Percentiles rank a stretch among this genome's conserved stretches.
phyloP scores from a whole-genome alignment of 106 monocot species.

The Phalaenopsis equestris region DNA sequence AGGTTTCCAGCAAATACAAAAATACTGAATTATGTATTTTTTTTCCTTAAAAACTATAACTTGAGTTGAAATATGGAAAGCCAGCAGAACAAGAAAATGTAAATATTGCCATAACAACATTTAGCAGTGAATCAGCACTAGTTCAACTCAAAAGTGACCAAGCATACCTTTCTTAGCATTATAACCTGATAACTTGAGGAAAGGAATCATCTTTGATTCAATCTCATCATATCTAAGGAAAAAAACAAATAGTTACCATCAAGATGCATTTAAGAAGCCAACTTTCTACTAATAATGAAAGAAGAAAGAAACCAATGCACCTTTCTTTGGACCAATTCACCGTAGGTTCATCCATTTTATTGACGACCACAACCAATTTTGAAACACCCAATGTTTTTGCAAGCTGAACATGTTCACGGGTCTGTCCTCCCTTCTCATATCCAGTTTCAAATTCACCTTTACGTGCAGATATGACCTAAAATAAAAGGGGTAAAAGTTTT shows the following conservation, averaged over 20 bases:
- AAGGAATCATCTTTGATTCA: constrained; percentile 84
- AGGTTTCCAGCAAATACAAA: neutral
- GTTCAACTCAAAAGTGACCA: neutral
- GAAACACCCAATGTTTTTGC: constrained; percentile 93
- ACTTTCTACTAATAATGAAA: neutral
- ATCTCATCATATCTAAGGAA: constrained; percentile 81
- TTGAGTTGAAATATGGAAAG: neutral
- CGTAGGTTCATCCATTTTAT: constrained; percentile 98
- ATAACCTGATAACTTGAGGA: constrained; percentile 80
- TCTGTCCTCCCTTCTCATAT: constrained; percentile 94
- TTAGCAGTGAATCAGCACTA: neutral
- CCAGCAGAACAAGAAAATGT: neutral
- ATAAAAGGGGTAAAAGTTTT: neutral
- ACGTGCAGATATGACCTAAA: constrained; percentile 92
- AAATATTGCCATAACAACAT: neutral
- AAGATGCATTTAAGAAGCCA: neutral
- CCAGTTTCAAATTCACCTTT: constrained; percentile 99
- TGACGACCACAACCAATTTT: constrained; percentile 87
- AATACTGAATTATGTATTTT: neutral
- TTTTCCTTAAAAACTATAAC: neutral
- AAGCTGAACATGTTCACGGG: constrained; percentile 89
- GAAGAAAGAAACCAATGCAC: constrained; percentile 18
- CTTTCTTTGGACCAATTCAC: constrained; percentile 94
- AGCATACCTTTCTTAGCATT: constrained; percentile 82
- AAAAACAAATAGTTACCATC: neutral